A percentile compares a stretch with the other conserved stretches of the same genome.
These are phyloP conservation scores for Suillus occidentalis DNA, from an alignment of 768 basidiomycete species.

Conservation along the genomic window DNA sequence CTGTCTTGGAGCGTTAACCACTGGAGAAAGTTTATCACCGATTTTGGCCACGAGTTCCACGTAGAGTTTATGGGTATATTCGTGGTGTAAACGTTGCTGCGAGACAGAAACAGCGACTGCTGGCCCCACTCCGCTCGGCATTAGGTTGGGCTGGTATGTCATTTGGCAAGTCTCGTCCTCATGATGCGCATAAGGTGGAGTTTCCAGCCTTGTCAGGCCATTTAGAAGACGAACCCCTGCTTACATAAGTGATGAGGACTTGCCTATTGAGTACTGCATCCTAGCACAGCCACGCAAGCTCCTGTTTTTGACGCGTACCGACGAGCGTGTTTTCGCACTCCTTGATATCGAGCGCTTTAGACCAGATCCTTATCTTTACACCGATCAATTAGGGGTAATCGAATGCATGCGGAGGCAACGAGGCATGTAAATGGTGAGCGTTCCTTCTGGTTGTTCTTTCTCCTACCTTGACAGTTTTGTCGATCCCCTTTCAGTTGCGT, in stretches of 20 bases:
- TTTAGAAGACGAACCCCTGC: neutral
- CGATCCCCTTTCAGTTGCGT: neutral
- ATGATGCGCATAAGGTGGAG: neutral
- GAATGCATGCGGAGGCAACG: conserved; percentile 4
- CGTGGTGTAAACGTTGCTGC: conserved; percentile 4
- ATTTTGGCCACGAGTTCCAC: conserved; percentile 1
- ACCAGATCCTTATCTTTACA: conserved; percentile 1
- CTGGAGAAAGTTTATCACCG: conserved; percentile 1
- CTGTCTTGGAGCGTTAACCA: neutral
- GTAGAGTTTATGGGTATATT: conserved; percentile 5
- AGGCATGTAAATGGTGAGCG: neutral
- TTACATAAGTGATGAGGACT: neutral
- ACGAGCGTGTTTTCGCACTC: conserved; percentile 2
- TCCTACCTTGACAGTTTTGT: neutral
- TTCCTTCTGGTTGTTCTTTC: neutral
- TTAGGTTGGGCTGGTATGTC: conserved; percentile 6
- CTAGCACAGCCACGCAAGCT: neutral
- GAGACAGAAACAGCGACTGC: neutral
- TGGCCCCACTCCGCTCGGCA: neutral
- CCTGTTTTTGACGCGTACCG: neutral
- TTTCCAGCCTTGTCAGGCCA: neutral
- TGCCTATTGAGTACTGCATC: neutral
- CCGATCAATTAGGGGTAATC: conserved; percentile 4
- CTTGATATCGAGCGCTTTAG: conserved; percentile 2
- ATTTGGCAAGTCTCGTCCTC: neutral